Evolutionary conservation across 192 early-diverging fungal species (phyloP).

Genomic region (Paraglomus brasilianum): DNA sequence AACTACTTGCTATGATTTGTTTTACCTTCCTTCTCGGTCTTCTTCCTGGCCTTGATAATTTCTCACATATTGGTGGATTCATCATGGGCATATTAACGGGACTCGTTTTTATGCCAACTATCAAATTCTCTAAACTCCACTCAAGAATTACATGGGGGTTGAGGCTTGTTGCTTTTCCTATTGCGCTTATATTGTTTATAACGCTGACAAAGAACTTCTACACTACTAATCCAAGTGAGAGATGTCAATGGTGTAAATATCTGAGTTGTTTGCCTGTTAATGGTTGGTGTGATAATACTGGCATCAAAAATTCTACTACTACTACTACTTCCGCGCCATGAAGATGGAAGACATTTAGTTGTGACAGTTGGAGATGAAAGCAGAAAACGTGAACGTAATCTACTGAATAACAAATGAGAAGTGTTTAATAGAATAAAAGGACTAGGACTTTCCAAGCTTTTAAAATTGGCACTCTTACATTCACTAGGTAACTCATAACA

Average conservation of each 20-base stretch:
- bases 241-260: constrained; percentile 64
- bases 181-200: constrained; percentile 45
- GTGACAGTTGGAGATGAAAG: too few species aligned
- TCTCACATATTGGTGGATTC: constrained; percentile 84
- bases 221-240: constrained; percentile 38
- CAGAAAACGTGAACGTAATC: too few species aligned
- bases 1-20: constrained; percentile 60
- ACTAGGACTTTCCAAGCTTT: too few species aligned
- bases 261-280: constrained; percentile 49
- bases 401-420: too few species aligned
- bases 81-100: constrained; percentile 64
- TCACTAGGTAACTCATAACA: too few species aligned
- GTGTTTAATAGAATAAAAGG: too few species aligned
- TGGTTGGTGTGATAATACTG: constrained; percentile 52
- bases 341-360: too few species aligned
- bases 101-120: constrained; percentile 68
- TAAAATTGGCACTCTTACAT: too few species aligned
- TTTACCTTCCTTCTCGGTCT: constrained; percentile 72
- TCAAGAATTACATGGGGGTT: constrained; percentile 39
- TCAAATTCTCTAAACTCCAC: constrained; percentile 53
- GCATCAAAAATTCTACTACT: background rate
- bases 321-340: too few species aligned
- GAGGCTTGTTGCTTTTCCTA: constrained; percentile 38
- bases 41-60: constrained; percentile 80
- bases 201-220: constrained; percentile 52